phyloP scores from a whole-genome alignment of 2,329 filamentous ascomycete genomes.

The Fusarium agapanthi region DNA sequence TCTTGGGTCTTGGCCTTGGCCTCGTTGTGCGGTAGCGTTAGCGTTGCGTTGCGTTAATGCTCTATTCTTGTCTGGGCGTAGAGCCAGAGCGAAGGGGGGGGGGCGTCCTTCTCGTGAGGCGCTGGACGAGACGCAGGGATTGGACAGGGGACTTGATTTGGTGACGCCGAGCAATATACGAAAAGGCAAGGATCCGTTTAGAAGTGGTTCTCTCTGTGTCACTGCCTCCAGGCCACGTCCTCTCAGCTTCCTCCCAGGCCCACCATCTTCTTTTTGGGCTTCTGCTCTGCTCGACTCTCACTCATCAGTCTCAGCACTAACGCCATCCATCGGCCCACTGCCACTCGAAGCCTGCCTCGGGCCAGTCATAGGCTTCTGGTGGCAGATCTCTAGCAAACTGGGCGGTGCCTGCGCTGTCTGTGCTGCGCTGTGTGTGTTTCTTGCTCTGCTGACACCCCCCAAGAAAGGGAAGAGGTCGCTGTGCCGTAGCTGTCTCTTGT shows the following conservation, averaged over 20 bases:
- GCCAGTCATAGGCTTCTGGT: conserved; percentile 34
- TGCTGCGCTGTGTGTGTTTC: conserved; percentile 12
- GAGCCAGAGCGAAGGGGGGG: conserved; percentile 30
- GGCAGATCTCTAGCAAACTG: conserved; percentile 33
- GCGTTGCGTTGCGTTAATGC: conserved; percentile 21
- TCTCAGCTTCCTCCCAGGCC: conserved; percentile 25
- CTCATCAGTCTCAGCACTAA: conserved; percentile 42
- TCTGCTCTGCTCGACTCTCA: conserved; percentile 6
- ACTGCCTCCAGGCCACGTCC: conserved; percentile 38
- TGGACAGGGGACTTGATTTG: conserved; percentile 39
- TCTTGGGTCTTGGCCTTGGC: conserved; percentile 46
- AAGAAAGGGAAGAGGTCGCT: conserved; percentile 8
- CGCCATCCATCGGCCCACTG: conserved; percentile 44
- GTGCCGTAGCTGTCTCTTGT: conserved; percentile 33
- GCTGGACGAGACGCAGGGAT: conserved; percentile 46
- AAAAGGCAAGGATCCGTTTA: conserved; percentile 55
- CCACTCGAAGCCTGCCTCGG: conserved; percentile 24
- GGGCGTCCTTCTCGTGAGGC: conserved; percentile 45
- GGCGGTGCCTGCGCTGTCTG: conserved; percentile 32
- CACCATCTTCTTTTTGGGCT: conserved; percentile 35
- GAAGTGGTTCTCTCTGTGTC: conserved; percentile 51
- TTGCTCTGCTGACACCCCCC: conserved; percentile 42
- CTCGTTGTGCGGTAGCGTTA: conserved; percentile 41
- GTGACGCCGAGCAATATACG: conserved; percentile 62
- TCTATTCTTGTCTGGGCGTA: conserved; percentile 55